A percentile compares a stretch with the other conserved stretches of the same genome.
These are phyloP conservation scores for Leptographium procerum DNA, from an alignment of 2,329 filamentous ascomycete genomes.

Conservation along the genomic window DNA sequence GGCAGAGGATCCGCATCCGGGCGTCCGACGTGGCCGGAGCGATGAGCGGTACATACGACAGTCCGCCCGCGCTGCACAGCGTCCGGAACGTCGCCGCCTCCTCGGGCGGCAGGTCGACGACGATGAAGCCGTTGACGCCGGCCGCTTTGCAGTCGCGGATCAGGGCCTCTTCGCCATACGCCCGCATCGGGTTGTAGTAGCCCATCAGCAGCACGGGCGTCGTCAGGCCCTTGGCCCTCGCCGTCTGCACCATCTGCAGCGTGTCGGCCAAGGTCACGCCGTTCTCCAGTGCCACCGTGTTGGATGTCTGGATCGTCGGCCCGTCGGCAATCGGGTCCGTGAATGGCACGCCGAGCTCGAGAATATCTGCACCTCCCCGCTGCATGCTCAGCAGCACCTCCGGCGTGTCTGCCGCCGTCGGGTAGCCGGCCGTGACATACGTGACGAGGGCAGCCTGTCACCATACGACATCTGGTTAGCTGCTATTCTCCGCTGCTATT, in stretches of 20 bases:
- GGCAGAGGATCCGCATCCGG: conserved; percentile 91
- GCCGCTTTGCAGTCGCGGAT: conserved; percentile 73
- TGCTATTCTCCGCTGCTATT: not conserved
- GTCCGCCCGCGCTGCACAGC: conserved; percentile 66
- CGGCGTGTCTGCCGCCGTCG: conserved; percentile 68
- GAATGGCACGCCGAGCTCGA: conserved; percentile 93
- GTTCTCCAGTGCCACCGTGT: conserved; percentile 79
- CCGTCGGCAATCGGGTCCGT: conserved; percentile 97
- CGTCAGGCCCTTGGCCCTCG: conserved; percentile 64
- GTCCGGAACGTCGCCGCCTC: conserved; percentile 88
- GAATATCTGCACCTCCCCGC: conserved; percentile 85
- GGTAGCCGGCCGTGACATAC: conserved; percentile 93
- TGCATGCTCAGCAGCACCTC: conserved; percentile 83
- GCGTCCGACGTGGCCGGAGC: conserved; percentile 84
- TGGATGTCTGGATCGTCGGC: conserved; percentile 90
- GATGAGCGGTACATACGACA: conserved; percentile 95
- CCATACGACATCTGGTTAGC: not conserved
- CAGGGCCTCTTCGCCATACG: conserved; percentile 86
- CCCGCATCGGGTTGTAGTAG: conserved; percentile 94
- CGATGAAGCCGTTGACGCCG: conserved; percentile 91
- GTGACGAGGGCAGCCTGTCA: conserved; percentile 73
- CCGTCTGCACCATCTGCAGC: conserved; percentile 73
- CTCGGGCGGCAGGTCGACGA: conserved; percentile 90
- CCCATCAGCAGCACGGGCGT: conserved; percentile 91
- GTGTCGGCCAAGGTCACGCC: conserved; percentile 73